These are phyloP conservation scores for Didymella arachidicola DNA, from an alignment of 2,329 filamentous ascomycete genomes.

Conservation along the genomic window DNA sequence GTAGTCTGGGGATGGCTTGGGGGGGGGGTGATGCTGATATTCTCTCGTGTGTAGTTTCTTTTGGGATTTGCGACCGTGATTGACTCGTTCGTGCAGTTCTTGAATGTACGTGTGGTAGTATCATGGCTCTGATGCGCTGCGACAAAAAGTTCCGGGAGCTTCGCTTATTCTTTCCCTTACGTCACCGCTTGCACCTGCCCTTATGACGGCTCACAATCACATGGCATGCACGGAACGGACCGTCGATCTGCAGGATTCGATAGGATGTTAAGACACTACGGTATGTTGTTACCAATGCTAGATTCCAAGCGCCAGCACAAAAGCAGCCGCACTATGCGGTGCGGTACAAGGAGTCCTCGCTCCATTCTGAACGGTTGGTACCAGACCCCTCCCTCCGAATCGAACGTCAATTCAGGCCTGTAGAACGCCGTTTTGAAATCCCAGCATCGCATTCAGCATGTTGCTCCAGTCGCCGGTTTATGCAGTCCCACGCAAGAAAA, in stretches of 20 bases:
- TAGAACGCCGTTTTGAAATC: conserved; percentile 42
- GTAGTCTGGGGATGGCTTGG: background rate
- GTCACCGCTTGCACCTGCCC: conserved; percentile 23
- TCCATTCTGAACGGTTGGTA: conserved; percentile 11
- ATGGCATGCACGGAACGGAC: conserved; percentile 4
- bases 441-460: conserved; percentile 33
- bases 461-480: conserved; percentile 51
- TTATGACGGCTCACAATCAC: conserved; percentile 1
- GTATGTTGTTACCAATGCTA: conserved; percentile 32
- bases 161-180: conserved; percentile 36
- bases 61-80: background rate
- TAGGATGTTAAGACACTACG: conserved; percentile 42
- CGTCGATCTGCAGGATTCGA: conserved; percentile 22
- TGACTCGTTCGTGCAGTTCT: background rate
- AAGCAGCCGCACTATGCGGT: conserved; percentile 17
- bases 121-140: conserved; percentile 5
- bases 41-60: background rate
- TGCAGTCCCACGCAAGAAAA: conserved; percentile 46
- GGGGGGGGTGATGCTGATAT: background rate
- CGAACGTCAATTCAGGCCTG: conserved; percentile 26
- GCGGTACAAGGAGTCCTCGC: conserved; percentile 20
- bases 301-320: conserved; percentile 26
- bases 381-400: conserved; percentile 22
- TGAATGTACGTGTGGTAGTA: conserved; percentile 2
- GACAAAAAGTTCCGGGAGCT: background rate